These are phyloP conservation scores for Teunomyces pallodes DNA, from an alignment of 805 yeast species.

Conservation along the genomic window DNA sequence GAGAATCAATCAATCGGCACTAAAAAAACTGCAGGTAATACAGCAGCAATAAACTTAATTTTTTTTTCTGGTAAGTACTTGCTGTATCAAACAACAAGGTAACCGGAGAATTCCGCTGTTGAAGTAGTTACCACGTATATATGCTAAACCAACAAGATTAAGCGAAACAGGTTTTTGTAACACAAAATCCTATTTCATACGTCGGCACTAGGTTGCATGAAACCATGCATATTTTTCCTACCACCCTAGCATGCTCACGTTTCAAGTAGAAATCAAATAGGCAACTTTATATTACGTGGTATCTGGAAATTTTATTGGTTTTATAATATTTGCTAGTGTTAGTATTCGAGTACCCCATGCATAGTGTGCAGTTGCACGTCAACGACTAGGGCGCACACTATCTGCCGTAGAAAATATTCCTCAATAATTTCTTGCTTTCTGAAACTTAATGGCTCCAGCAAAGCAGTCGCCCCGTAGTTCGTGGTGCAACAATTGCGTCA, in stretches of 20 bases:
- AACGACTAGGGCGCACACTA: neutral
- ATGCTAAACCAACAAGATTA: neutral
- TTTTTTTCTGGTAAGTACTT: neutral
- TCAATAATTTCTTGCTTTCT: neutral
- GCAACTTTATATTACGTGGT: neutral
- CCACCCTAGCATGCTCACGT: neutral
- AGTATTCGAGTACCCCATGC: neutral
- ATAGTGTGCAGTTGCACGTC: neutral
- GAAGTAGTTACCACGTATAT: neutral
- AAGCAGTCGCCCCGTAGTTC: neutral
- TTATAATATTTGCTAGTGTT: neutral
- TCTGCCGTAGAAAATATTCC: neutral
- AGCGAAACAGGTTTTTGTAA: neutral
- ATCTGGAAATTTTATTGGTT: neutral
- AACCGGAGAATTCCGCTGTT: slow-evolving; percentile 1
- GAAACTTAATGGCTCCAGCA: neutral
- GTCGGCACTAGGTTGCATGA: slow-evolving; percentile 3
- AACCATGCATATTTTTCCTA: neutral
- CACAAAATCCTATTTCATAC: slow-evolving; percentile 1
- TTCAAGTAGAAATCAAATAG: neutral
- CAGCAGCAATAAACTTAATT: neutral
- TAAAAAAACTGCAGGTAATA: neutral
- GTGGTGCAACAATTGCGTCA: neutral
- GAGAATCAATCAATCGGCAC: slow-evolving; percentile 1
- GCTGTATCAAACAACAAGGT: neutral